Conservation (phyloP, 768 basidiomycete genomes). For the Pleurotus ostreatus region DNA sequence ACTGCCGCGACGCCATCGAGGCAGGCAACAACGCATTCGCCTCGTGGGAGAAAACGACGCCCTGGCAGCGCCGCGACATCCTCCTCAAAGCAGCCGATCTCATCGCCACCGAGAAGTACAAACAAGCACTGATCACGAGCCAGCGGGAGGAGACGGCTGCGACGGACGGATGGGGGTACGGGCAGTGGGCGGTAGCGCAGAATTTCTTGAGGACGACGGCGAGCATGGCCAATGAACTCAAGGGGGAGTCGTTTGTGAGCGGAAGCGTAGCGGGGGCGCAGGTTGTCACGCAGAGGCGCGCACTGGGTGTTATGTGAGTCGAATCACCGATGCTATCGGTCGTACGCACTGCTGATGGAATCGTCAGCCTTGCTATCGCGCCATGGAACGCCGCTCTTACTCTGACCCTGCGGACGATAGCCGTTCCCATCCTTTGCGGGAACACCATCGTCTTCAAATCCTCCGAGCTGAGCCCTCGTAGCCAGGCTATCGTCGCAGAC, state of each 20-base stretch:
- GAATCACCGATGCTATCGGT: not conserved
- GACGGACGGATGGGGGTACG: conserved; percentile 15
- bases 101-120: conserved; percentile 37
- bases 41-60: conserved; percentile 39
- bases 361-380: conserved; percentile 41
- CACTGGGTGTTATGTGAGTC: conserved; percentile 50
- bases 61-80: conserved; percentile 35
- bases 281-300: conserved; percentile 40
- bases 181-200: conserved; percentile 21
- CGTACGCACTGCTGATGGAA: too few relatives aligned
- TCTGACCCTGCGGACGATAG: conserved; percentile 41
- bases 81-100: conserved; percentile 47
- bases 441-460: conserved; percentile 53
- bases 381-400: conserved; percentile 54
- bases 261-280: conserved; percentile 35
- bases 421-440: conserved; percentile 46
- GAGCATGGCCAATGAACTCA: conserved; percentile 30
- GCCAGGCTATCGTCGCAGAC: conserved; percentile 41
- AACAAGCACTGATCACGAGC: conserved; percentile 26
- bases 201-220: conserved; percentile 28
- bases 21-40: conserved; percentile 42
- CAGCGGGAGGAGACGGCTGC: conserved; percentile 38
- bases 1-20: conserved; percentile 41
- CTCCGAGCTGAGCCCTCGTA: conserved; percentile 46
- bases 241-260: conserved; percentile 42